Evolutionary conservation across 257 asterid species (phyloP), one percentile per base, ranked within the genome.

Genomic region (Solanum piurae): DNA sequence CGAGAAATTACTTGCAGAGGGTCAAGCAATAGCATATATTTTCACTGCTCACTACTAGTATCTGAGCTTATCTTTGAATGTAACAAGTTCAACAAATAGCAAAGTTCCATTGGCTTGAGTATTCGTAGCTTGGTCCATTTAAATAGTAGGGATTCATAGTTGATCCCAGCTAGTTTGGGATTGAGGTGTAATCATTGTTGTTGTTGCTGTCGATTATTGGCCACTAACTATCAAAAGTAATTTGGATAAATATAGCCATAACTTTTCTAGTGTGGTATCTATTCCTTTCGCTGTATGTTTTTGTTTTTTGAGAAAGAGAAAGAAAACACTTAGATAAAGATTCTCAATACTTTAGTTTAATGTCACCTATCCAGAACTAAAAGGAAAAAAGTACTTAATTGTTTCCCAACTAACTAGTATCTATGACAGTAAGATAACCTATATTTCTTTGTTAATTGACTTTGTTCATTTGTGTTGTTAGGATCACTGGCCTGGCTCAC

Each of bases 401-500:
- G 58, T 79, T 13, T 77, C 12, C 85, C 66, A 79, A 7, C 16
- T 44, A 42, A 4, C 83, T 77, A 42, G 62, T 25, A 77, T 79
- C 10, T 29, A 44, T 27, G 10, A 46, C 83, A 37, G 60, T 62
- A 12, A 38, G 6, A n/a, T 37, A 38, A 84, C 40, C 11, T 64
- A 42, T 62, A n/a, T 64, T 77, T 44, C 64, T 64, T 84, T 44
- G 27, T 36, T 84, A 12, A n/a, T 84, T 84, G 52, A 66, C 73
- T 34, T 31, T 58, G 27, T 83, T 21, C 29, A 62, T 86, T 58
- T 88, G 66, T 88, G 83, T 42, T 90, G 89, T 42, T 86, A 96
- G 99, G 96, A 94, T 92, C 90, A 94, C 89, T 96, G 98, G 99
- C 99, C 98, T 76, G 90, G 90, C 87, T 95, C 98, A 14, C 97